These are phyloP conservation scores for Cystobasidium sp. DNA, from an alignment of 1,284 basidiomycete genomes.

Conservation along the genomic window DNA sequence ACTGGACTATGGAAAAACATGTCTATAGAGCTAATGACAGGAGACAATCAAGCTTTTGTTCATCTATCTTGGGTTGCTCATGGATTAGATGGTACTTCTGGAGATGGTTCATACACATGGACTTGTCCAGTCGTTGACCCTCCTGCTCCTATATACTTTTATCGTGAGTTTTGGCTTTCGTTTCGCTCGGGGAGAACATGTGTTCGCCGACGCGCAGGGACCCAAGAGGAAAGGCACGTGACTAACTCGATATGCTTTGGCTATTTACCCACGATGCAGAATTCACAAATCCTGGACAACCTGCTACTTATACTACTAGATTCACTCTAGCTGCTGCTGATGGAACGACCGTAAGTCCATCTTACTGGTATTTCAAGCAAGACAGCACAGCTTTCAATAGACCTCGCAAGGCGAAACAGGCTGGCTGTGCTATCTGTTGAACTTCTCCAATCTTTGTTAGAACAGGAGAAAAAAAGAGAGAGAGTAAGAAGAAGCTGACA, in stretches of 20 bases:
- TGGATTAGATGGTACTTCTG: slow-evolving; percentile 46
- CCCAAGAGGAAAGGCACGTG: slow-evolving; percentile 28
- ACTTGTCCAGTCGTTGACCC: slow-evolving; percentile 68
- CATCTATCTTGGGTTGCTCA: slow-evolving; percentile 43
- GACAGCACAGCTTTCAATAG: not conserved
- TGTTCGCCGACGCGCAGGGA: not conserved
- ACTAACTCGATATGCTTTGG: not conserved
- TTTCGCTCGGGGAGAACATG: no score
- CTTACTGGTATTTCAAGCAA: slow-evolving; percentile 9
- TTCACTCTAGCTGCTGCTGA: slow-evolving; percentile 71
- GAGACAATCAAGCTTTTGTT: slow-evolving; percentile 72
- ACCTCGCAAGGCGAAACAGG: not conserved
- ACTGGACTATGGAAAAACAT: slow-evolving; percentile 57
- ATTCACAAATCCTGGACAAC: slow-evolving; percentile 52
- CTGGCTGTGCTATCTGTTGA: no score
- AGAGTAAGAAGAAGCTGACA: no score
- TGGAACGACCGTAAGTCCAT: slow-evolving; percentile 63
- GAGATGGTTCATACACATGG: slow-evolving; percentile 33
- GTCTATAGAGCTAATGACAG: slow-evolving; percentile 76
- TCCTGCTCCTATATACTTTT: slow-evolving; percentile 76
- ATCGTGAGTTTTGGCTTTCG: slow-evolving; percentile 52
- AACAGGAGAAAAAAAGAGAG: no score
- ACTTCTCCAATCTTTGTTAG: no score
- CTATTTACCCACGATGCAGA: slow-evolving; percentile 51
- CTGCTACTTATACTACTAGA: slow-evolving; percentile 74